Conservation (phyloP, 2,329 filamentous ascomycete genomes). For the Coniochaeta pulveracea region DNA sequence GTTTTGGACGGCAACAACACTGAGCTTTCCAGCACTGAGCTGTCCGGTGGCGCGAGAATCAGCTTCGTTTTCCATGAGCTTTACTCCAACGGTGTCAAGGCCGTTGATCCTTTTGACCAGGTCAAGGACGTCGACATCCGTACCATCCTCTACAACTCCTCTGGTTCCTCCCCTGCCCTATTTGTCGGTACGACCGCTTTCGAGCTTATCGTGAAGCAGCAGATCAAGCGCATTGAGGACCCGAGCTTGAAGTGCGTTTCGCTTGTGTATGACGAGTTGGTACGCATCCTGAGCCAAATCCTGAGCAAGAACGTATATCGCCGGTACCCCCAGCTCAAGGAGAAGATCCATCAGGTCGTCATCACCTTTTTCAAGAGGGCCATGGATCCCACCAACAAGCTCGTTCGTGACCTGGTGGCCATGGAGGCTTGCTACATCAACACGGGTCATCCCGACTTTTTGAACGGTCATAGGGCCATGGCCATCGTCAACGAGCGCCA, state of each 20-base stretch:
- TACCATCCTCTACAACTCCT: slow-evolving; percentile 96
- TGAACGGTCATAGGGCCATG: slow-evolving; percentile 96
- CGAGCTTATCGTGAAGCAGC: slow-evolving; percentile 95
- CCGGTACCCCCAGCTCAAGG: slow-evolving; percentile 87
- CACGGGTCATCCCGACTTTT: slow-evolving; percentile 93
- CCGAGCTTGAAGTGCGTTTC: slow-evolving; percentile 96
- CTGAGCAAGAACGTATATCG: slow-evolving; percentile 83
- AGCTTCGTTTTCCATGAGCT: slow-evolving; percentile 99
- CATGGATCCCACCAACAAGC: slow-evolving; percentile 96
- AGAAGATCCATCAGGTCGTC: slow-evolving; percentile 90
- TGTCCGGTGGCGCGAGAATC: slow-evolving; percentile 95
- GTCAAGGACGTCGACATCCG: slow-evolving; percentile 97
- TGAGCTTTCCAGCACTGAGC: slow-evolving; percentile 84
- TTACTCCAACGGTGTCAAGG: slow-evolving; percentile 95
- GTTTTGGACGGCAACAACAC: slow-evolving; percentile 95
- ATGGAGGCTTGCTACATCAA: slow-evolving; percentile 99
- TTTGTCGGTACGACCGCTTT: slow-evolving; percentile 98
- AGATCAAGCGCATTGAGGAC: slow-evolving; percentile 93
- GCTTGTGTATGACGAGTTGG: slow-evolving; percentile 92
- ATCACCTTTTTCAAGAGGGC: slow-evolving; percentile 95
- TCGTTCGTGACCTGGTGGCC: slow-evolving; percentile 80
- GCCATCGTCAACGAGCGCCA: slow-evolving; percentile 93
- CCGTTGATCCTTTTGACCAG: slow-evolving; percentile 91
- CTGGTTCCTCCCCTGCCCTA: slow-evolving; percentile 90
- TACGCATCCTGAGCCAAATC: slow-evolving; percentile 85